A percentile compares a stretch with the other conserved stretches of the same genome.
Evolutionary conservation across 257 asterid genomes (phyloP).

Genomic region (Marsdenia floribunda): DNA sequence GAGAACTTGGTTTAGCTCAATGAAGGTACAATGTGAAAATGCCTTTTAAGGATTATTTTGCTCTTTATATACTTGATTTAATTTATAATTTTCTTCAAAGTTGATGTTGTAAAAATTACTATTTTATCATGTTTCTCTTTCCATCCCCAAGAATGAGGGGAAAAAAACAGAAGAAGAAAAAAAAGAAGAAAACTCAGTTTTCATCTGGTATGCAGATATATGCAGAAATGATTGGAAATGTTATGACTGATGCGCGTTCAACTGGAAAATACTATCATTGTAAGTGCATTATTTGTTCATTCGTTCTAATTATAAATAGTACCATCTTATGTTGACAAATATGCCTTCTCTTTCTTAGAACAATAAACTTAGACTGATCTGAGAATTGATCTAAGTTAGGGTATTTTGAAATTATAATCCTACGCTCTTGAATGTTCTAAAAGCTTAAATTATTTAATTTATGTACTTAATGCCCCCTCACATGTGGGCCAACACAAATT

Average conservation of each 20-base stretch:
- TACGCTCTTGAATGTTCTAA: background rate
- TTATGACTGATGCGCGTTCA: conserved; percentile 94
- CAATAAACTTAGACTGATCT: background rate
- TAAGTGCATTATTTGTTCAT: conserved; percentile 30
- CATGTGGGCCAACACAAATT: no score
- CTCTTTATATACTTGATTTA: no score
- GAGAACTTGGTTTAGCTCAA: background rate
- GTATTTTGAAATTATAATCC: background rate
- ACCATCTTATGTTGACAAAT: background rate
- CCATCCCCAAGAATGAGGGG: background rate
- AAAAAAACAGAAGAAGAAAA: no score
- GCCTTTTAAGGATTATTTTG: background rate
- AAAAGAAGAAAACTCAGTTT: background rate
- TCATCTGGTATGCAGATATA: conserved; percentile 57
- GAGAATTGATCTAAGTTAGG: background rate
- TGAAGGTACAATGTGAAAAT: background rate
- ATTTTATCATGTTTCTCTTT: background rate
- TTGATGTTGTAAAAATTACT: background rate
- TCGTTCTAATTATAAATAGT: background rate
- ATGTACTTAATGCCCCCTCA: no score
- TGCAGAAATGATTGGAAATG: conserved; percentile 94
- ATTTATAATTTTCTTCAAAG: background rate
- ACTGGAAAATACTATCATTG: conserved; percentile 99
- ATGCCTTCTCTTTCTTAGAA: background rate
- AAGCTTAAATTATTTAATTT: no score